Evolutionary conservation across 805 yeast genomes (phyloP).

Genomic region (Starmerella apis): DNA sequence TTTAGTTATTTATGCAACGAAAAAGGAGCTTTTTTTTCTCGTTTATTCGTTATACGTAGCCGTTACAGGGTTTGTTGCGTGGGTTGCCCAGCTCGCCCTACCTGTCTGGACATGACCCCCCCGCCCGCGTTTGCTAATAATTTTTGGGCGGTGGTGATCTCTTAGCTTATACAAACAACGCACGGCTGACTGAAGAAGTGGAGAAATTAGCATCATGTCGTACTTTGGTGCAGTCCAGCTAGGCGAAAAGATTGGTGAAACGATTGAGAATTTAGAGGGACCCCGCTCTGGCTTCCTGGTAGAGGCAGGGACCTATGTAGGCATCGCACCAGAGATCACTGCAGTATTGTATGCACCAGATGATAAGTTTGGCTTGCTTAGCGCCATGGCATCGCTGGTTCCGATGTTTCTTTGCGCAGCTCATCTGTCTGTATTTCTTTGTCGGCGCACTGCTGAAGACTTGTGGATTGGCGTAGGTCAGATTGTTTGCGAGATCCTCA

Average conservation of each 20-base stretch:
- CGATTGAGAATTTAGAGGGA: background rate
- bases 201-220: constrained; percentile 12
- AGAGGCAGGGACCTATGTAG: constrained; percentile 19
- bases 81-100: too few relatives aligned
- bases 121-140: constrained; percentile 3
- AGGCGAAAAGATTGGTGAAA: background rate
- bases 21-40: too few relatives aligned
- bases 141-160: background rate
- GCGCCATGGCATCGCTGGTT: constrained; percentile 65
- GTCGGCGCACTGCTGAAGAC: constrained; percentile 77
- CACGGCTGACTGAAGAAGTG: background rate
- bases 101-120: too few relatives aligned
- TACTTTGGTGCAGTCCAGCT: constrained; percentile 15
- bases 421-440: constrained; percentile 72
- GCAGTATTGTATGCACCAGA: constrained; percentile 66
- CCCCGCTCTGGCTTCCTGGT: constrained; percentile 8
- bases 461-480: constrained; percentile 79
- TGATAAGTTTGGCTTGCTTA: constrained; percentile 47
- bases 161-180: background rate
- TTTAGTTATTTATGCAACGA: too few relatives aligned
- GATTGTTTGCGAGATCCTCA: constrained; percentile 60
- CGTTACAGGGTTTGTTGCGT: too few relatives aligned
- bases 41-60: too few relatives aligned
- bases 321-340: constrained; percentile 52
- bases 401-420: constrained; percentile 73